Conservation (phyloP, 1,284 basidiomycete genomes). For the Melampsora americana region DNA sequence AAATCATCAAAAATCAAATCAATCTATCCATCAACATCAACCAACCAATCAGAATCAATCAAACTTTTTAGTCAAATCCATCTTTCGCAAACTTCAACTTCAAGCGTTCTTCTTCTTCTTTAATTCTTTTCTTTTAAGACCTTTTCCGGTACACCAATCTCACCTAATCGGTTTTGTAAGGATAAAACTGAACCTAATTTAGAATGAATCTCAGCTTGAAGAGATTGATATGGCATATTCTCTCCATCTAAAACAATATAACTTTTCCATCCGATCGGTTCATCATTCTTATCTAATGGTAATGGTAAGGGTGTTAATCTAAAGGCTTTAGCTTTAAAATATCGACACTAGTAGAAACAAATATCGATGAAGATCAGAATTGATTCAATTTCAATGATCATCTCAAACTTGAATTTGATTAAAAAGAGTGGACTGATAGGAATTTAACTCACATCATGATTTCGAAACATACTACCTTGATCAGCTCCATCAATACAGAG, state of each 20-base stretch:
- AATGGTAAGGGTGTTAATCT: conserved; percentile 8
- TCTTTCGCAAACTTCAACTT: too few species aligned
- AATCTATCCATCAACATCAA: too few species aligned
- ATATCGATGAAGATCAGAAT: too few species aligned
- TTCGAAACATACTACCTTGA: conserved; percentile 18
- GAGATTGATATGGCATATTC: conserved; percentile 19
- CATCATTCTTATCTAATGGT: not conserved
- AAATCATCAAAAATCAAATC: too few species aligned
- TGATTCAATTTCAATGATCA: too few species aligned
- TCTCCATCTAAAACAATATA: conserved; percentile 32
- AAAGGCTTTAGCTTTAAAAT: conserved; percentile 38
- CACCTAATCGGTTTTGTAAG: conserved; percentile 4
- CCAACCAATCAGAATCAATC: too few species aligned
- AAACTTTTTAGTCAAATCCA: too few species aligned
- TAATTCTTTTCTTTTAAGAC: conserved; percentile 1
- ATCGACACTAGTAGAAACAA: too few species aligned
- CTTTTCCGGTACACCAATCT: conserved; percentile 22
- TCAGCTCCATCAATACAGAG: conserved; percentile 16
- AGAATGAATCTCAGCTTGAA: conserved; percentile 34
- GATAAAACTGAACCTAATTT: conserved; percentile 5
- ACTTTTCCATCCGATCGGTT: not conserved
- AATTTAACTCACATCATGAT: conserved; percentile 11
- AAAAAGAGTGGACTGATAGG: too few species aligned
- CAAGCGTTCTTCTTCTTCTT: too few species aligned
- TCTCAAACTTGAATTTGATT: too few species aligned